Conservation (phyloP, 2,329 filamentous ascomycete genomes). For the Penicillium sp. region DNA sequence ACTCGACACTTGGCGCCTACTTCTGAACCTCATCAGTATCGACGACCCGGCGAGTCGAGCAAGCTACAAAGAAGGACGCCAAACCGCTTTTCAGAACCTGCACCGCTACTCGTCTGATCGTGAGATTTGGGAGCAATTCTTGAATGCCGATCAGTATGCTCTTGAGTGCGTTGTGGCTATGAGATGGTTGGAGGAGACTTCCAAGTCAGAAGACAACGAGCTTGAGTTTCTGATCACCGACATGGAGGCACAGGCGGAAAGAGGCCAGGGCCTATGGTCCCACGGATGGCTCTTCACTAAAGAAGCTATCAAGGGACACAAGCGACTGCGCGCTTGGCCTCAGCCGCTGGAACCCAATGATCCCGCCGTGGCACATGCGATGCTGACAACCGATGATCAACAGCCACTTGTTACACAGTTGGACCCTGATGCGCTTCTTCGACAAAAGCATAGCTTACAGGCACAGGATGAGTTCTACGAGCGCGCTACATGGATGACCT, state of each 20-base stretch:
- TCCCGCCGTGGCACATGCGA: constrained; percentile 59
- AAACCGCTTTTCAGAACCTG: constrained; percentile 47
- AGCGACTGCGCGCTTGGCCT: constrained; percentile 72
- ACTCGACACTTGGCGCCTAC: constrained; percentile 85
- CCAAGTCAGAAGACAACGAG: constrained; percentile 68
- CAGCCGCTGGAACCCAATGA: constrained; percentile 68
- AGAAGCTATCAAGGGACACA: constrained; percentile 85
- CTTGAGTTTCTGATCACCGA: constrained; percentile 78
- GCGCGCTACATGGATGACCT: constrained; percentile 88
- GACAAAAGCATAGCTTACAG: constrained; percentile 77
- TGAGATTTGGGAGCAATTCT: constrained; percentile 73
- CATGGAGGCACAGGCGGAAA: constrained; percentile 74
- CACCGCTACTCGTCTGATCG: constrained; percentile 63
- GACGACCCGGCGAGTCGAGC: constrained; percentile 60
- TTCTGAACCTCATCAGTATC: constrained; percentile 73
- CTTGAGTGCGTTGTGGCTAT: constrained; percentile 79
- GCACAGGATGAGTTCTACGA: constrained; percentile 87
- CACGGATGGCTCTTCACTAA: constrained; percentile 93
- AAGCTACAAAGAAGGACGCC: constrained; percentile 45
- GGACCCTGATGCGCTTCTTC: constrained; percentile 85
- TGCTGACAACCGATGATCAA: constrained; percentile 62
- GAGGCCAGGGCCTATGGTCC: constrained; percentile 76
- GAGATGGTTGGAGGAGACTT: constrained; percentile 82
- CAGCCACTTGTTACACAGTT: constrained; percentile 79
- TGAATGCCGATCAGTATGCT: constrained; percentile 72